Percentiles rank a stretch among this genome's conserved stretches.
Evolutionary conservation across 2,329 filamentous ascomycete species (phyloP).

Genomic region (Teratosphaeria destructans): DNA sequence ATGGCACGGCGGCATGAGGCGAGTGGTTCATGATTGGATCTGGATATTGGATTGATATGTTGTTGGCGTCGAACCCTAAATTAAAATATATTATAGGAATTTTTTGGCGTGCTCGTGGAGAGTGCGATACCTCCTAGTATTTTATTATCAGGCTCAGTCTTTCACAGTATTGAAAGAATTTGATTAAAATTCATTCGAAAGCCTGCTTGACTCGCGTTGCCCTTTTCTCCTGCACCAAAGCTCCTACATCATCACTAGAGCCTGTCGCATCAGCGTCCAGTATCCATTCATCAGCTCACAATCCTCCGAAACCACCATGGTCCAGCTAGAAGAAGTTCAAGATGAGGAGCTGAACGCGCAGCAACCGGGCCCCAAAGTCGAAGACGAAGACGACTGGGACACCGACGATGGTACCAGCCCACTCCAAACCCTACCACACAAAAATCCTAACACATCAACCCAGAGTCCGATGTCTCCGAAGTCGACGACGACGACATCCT

Average conservation of each 20-base stretch:
- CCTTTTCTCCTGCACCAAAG: not conserved
- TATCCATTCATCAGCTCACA: not conserved
- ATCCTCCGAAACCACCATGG: constrained; percentile 52
- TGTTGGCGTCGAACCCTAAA: not conserved
- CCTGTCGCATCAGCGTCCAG: not conserved
- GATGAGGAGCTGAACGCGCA: constrained; percentile 83
- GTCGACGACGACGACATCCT: constrained; percentile 55
- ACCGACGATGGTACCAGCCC: constrained; percentile 70
- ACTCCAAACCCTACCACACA: not conserved
- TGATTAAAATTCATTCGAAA: too few relatives aligned
- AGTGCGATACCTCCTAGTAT: too few relatives aligned
- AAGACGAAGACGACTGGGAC: constrained; percentile 72
- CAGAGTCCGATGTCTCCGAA: constrained; percentile 66
- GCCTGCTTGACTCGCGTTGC: too few relatives aligned
- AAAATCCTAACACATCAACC: not conserved
- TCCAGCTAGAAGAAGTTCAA: constrained; percentile 91
- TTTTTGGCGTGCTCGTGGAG: too few relatives aligned
- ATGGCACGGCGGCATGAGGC: not conserved
- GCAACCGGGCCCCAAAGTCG: constrained; percentile 49
- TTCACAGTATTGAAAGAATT: too few relatives aligned
- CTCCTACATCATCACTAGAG: not conserved
- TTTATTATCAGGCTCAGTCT: too few relatives aligned
- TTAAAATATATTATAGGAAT: too few relatives aligned
- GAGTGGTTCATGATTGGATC: not conserved
- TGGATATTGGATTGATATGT: not conserved